Percentiles rank a stretch among this genome's conserved stretches.
Evolutionary conservation across 441 rosid genomes (phyloP).

Genomic region (Aleurites moluccanus): DNA sequence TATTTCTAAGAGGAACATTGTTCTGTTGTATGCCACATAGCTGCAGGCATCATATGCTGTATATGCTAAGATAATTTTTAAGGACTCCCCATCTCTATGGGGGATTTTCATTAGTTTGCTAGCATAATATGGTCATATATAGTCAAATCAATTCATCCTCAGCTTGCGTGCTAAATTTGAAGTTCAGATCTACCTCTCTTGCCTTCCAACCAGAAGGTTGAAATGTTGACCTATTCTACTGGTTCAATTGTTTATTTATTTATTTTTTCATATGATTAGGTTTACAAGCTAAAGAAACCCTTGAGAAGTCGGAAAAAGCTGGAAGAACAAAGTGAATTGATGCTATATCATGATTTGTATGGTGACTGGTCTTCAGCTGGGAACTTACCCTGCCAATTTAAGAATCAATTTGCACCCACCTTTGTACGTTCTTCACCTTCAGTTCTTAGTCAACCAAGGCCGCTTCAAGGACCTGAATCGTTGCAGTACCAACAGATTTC

Average conservation of each 20-base stretch:
- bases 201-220: background rate
- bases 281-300: conserved; percentile 47
- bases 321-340: conserved; percentile 46
- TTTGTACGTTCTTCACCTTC: conserved; percentile 41
- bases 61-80: too few relatives aligned
- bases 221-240: background rate
- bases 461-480: conserved; percentile 50
- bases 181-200: background rate
- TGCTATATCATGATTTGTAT: conserved; percentile 38
- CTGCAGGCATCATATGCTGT: background rate
- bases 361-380: conserved; percentile 52
- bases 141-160: background rate
- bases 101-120: background rate
- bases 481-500: conserved; percentile 51
- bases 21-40: background rate
- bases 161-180: background rate
- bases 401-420: conserved; percentile 43
- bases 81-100: background rate
- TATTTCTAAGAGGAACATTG: background rate
- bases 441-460: conserved; percentile 49
- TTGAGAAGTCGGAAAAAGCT: conserved; percentile 43
- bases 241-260: background rate
- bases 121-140: background rate
- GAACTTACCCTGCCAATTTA: conserved; percentile 40
- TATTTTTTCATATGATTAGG: conserved; percentile 38